phyloP scores from a whole-genome alignment of 2,329 filamentous ascomycete species.

The Epichloe elymi region DNA sequence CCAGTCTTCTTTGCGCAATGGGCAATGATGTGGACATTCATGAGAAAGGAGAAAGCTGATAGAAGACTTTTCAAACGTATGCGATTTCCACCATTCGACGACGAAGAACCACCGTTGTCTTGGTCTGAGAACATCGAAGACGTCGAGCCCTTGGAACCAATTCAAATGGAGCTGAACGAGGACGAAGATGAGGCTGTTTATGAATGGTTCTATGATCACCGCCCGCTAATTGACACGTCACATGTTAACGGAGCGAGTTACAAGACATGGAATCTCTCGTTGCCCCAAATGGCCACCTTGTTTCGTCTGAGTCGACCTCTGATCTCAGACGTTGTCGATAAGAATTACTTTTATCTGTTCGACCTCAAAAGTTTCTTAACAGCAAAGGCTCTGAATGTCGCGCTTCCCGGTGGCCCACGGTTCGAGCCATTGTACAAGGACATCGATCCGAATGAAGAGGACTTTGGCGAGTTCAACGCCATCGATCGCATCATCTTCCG shows the following conservation, averaged over 20 bases:
- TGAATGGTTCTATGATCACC: constrained; percentile 96
- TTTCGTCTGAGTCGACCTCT: constrained; percentile 86
- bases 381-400: constrained; percentile 92
- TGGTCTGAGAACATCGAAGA: constrained; percentile 99
- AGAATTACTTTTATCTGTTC: constrained; percentile 97
- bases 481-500: constrained; percentile 99
- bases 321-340: constrained; percentile 81
- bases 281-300: constrained; percentile 92
- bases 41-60: constrained; percentile 96
- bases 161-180: constrained; percentile 96
- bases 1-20: constrained; percentile 97
- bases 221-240: constrained; percentile 76
- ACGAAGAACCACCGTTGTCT: constrained; percentile 91
- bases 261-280: constrained; percentile 82
- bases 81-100: constrained; percentile 96
- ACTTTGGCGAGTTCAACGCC: constrained; percentile 98
- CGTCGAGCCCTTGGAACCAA: constrained; percentile 91
- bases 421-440: constrained; percentile 98
- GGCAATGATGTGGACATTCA: constrained; percentile 98
- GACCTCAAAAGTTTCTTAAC: constrained; percentile 91
- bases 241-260: constrained; percentile 97
- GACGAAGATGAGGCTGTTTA: constrained; percentile 81
- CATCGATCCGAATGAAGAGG: constrained; percentile 95
- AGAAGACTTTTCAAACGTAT: constrained; percentile 94
- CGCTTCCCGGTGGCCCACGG: constrained; percentile 89